Evolutionary conservation across 345 rosid genomes (phyloP), one percentile per base, ranked within the genome.

Genomic region (Microcos paniculata): DNA sequence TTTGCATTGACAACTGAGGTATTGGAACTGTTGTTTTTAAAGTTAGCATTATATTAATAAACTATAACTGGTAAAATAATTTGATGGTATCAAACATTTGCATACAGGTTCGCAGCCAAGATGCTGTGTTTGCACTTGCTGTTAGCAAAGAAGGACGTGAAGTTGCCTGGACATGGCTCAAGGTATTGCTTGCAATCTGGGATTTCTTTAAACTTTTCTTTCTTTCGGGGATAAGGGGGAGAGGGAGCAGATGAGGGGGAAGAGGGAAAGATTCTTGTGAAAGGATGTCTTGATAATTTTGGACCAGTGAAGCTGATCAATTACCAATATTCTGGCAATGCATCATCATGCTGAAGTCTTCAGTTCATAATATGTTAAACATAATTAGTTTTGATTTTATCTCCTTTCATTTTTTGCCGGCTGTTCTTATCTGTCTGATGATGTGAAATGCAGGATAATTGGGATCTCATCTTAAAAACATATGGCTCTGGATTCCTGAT

Each of bases 101-200:
- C 75, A 43, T 16, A 73, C 62, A 95, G 99, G 99, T 93, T 62
- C 98, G 98, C 23, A 85, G 82, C 80, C 99, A 95, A 86, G 98
- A 93, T 81, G 98, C 89, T 61, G 79, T 92, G 53, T 87, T 53
- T 81, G 98, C 94, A 69, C 88, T 94, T 30, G 78, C 87, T 69
- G 96, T 91, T 72, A 80, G 89, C 66, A 81, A 81, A 76, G 94
- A 93, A 90, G 98, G 98, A 62, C 90, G 99, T 74, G 99, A 95
- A 84, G 90, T 87, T 28, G 94, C 98, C 61, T 93, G 99, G 99
- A 80, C 79, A 71, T 96, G 99, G 99, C 83, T 96, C 70, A 80
- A 89, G 96, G 96, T 91, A 81, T 69, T 74, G 4, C 52, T 61
- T 35, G n/a, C 24, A 35, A 62, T 11, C 12, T 2, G 59, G 59